Conservation (phyloP, 805 yeast species). For the Kuraishia capsulata region DNA sequence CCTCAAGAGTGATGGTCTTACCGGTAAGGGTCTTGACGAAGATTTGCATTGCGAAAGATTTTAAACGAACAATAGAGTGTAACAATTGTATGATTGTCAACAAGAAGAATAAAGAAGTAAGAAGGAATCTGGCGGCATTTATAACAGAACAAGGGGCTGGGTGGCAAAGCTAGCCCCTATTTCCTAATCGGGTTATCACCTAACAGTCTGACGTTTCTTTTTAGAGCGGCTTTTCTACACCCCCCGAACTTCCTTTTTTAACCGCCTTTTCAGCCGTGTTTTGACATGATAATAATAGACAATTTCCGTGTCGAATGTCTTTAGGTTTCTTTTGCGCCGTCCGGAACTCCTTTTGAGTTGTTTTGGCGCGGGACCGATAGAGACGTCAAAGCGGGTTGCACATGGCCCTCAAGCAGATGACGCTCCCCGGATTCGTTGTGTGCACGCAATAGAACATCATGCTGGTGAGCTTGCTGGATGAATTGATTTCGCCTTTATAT, state of each 20-base stretch:
- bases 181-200: too few species aligned
- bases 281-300: too few species aligned
- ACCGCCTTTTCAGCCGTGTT: background rate
- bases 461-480: too few species aligned
- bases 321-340: background rate
- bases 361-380: too few species aligned
- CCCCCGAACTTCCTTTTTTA: background rate
- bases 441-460: too few species aligned
- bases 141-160: constrained; percentile 16
- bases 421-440: too few species aligned
- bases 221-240: background rate
- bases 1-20: constrained; percentile 72
- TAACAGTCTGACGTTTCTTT: background rate
- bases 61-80: too few species aligned
- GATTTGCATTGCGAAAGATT: constrained; percentile 82
- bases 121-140: constrained; percentile 4
- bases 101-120: background rate
- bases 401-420: too few species aligned
- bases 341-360: background rate
- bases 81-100: constrained; percentile 1
- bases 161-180: constrained; percentile 15
- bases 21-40: constrained; percentile 88
- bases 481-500: too few species aligned
- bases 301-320: too few species aligned
- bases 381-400: too few species aligned